Evolutionary conservation across 805 yeast genomes (phyloP).

Genomic region (Lipomyces chichibuensis): DNA sequence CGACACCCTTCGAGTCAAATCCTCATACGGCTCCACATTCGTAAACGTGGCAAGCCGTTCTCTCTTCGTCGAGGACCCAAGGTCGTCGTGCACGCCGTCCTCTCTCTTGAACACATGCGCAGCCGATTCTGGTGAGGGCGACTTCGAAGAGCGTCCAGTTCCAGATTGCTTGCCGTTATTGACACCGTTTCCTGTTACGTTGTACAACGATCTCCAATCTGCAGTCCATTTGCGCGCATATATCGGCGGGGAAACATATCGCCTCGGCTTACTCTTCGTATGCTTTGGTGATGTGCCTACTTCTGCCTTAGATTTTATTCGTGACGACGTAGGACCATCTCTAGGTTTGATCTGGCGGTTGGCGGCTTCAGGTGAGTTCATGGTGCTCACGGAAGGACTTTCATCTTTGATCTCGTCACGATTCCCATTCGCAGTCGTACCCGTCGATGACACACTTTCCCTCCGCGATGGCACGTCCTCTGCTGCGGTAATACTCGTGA

Average conservation of each 20-base stretch:
- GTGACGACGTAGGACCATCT: not conserved
- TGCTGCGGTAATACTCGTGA: constrained; percentile 19
- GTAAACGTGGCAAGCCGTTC: constrained; percentile 52
- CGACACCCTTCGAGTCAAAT: constrained; percentile 72
- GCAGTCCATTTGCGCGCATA: constrained; percentile 82
- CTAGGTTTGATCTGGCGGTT: not conserved
- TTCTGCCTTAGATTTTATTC: not conserved
- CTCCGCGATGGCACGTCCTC: constrained; percentile 3
- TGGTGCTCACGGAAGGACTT: constrained; percentile 3
- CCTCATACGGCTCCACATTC: constrained; percentile 73
- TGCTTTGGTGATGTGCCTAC: constrained; percentile 14
- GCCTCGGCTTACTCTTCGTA: constrained; percentile 54
- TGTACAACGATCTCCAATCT: constrained; percentile 32
- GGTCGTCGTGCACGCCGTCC: constrained; percentile 8
- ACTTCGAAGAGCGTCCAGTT: not conserved
- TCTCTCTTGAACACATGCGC: not conserved
- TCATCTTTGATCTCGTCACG: not conserved
- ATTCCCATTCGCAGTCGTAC: not conserved
- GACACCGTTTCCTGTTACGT: not conserved
- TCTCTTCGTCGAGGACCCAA: not conserved
- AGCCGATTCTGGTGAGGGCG: constrained; percentile 1
- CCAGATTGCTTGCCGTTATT: not conserved
- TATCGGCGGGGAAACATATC: constrained; percentile 69
- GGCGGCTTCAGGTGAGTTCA: not conserved
- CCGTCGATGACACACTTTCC: constrained; percentile 15